Percentiles rank a stretch among this genome's conserved stretches.
These are phyloP conservation scores for Picea mariana DNA, from an alignment of 83 land plant species.

Conservation along the genomic window DNA sequence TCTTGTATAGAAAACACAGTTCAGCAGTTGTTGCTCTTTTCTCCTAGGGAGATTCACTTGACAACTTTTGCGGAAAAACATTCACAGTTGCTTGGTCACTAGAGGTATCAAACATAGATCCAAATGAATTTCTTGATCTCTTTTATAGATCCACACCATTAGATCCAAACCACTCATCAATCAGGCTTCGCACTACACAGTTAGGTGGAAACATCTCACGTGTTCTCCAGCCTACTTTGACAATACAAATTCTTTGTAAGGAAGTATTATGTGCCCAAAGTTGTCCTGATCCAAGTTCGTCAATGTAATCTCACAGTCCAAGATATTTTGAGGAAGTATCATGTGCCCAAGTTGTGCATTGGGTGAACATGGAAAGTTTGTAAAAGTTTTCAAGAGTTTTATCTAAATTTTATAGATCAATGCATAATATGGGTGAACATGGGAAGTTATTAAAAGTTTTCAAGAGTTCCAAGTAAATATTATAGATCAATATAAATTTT, in stretches of 20 bases:
- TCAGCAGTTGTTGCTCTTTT: conserved; percentile 89
- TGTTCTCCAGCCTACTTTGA: conserved; percentile 91
- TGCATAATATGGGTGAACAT: too few species aligned
- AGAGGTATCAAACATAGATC: conserved; percentile 31
- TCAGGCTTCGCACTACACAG: conserved; percentile 81
- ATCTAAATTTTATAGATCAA: too few species aligned
- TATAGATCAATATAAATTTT: too few species aligned
- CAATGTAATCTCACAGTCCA: too few species aligned
- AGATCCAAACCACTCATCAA: conserved; percentile 82
- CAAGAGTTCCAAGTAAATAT: too few species aligned
- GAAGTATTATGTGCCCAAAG: too few species aligned
- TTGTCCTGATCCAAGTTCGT: too few species aligned
- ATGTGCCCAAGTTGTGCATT: too few species aligned
- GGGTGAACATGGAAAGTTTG: too few species aligned
- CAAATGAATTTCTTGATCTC: conserved; percentile 33
- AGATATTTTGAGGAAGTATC: too few species aligned
- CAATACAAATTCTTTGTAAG: conserved; percentile 52
- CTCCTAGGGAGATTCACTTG: conserved; percentile 34
- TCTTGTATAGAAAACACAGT: conserved; percentile 69
- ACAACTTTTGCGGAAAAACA: conserved; percentile 42
- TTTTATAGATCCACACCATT: conserved; percentile 72
- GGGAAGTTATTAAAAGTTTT: too few species aligned
- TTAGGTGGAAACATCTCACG: conserved; percentile 81
- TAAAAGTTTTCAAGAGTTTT: too few species aligned
- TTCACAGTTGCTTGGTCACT: conserved; percentile 57